A percentile compares a stretch with the other conserved stretches of the same genome.
Evolutionary conservation across 805 yeast species (phyloP).

Genomic region (Candida insectorum): DNA sequence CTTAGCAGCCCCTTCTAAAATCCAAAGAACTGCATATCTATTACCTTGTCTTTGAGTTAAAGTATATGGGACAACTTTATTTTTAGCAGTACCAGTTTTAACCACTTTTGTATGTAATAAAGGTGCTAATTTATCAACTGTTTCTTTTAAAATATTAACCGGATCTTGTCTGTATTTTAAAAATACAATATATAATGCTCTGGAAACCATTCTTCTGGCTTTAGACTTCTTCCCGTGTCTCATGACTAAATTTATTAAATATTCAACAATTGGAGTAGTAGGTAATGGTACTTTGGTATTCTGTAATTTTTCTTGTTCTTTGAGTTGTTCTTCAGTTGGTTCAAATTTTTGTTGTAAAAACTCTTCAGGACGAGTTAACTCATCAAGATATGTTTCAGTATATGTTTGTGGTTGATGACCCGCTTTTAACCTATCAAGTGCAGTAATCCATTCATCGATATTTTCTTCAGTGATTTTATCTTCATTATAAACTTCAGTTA

Average conservation of each 20-base stretch:
- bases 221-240: conserved; percentile 81
- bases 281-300: conserved; percentile 56
- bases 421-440: conserved; percentile 37
- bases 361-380: conserved; percentile 36
- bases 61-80: conserved; percentile 77
- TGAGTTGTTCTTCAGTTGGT: conserved; percentile 64
- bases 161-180: conserved; percentile 78
- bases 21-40: conserved; percentile 88
- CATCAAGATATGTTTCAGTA: conserved; percentile 37
- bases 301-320: conserved; percentile 49
- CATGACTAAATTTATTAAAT: conserved; percentile 86
- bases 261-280: conserved; percentile 68
- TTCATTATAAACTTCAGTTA: conserved; percentile 18
- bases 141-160: conserved; percentile 64
- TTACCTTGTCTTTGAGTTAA: conserved; percentile 77
- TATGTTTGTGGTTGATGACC: conserved; percentile 29
- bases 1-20: conserved; percentile 76
- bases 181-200: conserved; percentile 77
- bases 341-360: conserved; percentile 38
- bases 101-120: conserved; percentile 71
- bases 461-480: conserved; percentile 36
- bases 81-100: conserved; percentile 84
- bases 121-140: conserved; percentile 82
- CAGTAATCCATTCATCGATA: conserved; percentile 45
- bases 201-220: conserved; percentile 69